Conservation (phyloP, 208 protist genomes). For the Leishmania braziliensis region DNA sequence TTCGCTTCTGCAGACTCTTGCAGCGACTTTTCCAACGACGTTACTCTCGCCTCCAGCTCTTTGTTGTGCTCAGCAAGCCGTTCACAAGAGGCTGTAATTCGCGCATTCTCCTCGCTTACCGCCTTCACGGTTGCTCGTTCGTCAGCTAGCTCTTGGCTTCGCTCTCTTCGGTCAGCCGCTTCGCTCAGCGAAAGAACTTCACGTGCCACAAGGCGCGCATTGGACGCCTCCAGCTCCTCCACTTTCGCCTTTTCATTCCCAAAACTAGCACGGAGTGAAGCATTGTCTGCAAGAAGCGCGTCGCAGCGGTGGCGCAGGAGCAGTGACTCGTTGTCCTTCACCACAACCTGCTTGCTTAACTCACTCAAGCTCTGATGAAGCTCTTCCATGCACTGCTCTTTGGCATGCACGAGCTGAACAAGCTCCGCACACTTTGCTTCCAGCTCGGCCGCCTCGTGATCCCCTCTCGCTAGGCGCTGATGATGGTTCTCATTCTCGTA, state of each 20-base stretch:
- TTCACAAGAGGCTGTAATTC: slow-evolving; percentile 1
- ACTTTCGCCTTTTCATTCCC: slow-evolving; percentile 40
- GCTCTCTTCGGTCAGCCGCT: not conserved
- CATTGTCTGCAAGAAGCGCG: slow-evolving; percentile 51
- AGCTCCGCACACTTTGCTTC: slow-evolving; percentile 55
- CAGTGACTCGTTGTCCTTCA: slow-evolving; percentile 81
- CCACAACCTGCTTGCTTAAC: slow-evolving; percentile 77
- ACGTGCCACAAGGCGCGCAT: slow-evolving; percentile 69
- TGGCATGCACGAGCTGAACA: slow-evolving; percentile 50
- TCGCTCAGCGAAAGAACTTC: slow-evolving; percentile 44
- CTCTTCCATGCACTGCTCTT: slow-evolving; percentile 70
- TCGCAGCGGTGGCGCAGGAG: slow-evolving; percentile 69
- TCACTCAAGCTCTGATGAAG: slow-evolving; percentile 79
- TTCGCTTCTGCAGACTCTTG: slow-evolving; percentile 60
- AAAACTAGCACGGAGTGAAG: slow-evolving; percentile 37
- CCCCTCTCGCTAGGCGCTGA: slow-evolving; percentile 56
- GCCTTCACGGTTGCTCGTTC: slow-evolving; percentile 19
- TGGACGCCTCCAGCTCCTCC: slow-evolving; percentile 64
- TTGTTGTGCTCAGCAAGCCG: slow-evolving; percentile 15
- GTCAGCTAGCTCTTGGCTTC: slow-evolving; percentile 11
- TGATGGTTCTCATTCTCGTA: slow-evolving; percentile 82
- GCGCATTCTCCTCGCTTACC: slow-evolving; percentile 10
- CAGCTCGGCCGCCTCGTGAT: slow-evolving; percentile 39
- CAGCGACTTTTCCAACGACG: slow-evolving; percentile 40
- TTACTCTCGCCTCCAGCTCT: slow-evolving; percentile 22